A percentile compares a stretch with the other conserved stretches of the same genome.
Conservation (phyloP, 163 green algal genomes). For the Scenedesmus sp. region DNA sequence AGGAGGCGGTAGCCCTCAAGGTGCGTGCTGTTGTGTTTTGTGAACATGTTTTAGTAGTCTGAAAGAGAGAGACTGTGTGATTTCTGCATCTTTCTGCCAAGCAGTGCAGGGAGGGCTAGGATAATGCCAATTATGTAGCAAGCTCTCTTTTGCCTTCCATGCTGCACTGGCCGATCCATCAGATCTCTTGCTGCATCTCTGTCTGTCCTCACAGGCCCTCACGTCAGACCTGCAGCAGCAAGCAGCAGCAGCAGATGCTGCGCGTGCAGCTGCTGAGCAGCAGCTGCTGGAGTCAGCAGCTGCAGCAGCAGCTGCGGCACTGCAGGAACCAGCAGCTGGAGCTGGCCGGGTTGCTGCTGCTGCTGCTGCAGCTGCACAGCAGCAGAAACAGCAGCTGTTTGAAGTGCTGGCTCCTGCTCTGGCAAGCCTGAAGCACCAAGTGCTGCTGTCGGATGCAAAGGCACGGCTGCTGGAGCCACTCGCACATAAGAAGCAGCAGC, state of each 20-base stretch:
- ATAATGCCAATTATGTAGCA: not conserved
- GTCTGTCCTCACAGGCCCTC: not conserved
- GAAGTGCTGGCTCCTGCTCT: not conserved
- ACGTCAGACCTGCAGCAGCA: constrained; percentile 10
- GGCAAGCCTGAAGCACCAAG: not conserved
- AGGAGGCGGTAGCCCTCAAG: not conserved
- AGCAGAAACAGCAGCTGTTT: not conserved
- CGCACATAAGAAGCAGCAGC: not conserved
- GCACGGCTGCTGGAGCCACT: not conserved
- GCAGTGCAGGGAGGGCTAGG: not conserved
- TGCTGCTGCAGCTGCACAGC: not conserved
- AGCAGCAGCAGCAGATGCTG: not conserved
- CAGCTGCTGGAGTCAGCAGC: not conserved
- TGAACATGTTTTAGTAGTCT: too few species aligned
- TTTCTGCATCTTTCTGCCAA: not conserved
- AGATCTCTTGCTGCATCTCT: not conserved
- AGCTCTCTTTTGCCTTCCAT: not conserved
- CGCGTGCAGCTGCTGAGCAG: not conserved
- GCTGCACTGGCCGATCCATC: not conserved
- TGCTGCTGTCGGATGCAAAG: constrained; percentile 14
- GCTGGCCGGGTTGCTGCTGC: not conserved
- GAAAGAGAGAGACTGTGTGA: not conserved
- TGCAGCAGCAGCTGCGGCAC: not conserved
- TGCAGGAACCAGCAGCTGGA: not conserved
- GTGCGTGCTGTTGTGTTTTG: not conserved